Evolutionary conservation across 345 rosid genomes (phyloP).

Genomic region (Lepidium africanum): DNA sequence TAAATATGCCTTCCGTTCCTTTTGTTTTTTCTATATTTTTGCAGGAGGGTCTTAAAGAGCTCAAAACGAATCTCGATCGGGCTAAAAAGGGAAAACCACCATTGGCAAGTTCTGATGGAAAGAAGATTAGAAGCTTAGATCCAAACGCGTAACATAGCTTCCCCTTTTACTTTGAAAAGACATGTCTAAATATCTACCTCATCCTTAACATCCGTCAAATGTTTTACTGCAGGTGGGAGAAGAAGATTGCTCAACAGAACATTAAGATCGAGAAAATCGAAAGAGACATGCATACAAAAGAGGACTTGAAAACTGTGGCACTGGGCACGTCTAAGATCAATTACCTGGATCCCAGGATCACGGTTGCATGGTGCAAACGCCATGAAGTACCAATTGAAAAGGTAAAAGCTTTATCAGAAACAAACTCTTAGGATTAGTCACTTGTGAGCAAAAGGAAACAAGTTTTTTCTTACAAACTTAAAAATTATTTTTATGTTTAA

Average conservation of each 20-base stretch:
- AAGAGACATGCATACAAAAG: slow-evolving; percentile 61
- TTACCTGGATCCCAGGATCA: slow-evolving; percentile 94
- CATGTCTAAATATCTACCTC: not conserved
- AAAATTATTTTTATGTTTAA: not conserved
- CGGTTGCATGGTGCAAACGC: slow-evolving; percentile 99
- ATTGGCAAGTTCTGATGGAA: slow-evolving; percentile 73
- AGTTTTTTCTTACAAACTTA: not conserved
- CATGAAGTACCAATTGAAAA: slow-evolving; percentile 97
- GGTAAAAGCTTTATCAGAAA: slow-evolving; percentile 37
- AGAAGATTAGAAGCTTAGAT: slow-evolving; percentile 62
- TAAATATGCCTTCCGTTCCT: not conserved
- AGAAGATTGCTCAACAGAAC: slow-evolving; percentile 55
- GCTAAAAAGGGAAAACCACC: slow-evolving; percentile 92
- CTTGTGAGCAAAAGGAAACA: not conserved
- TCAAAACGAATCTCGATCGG: slow-evolving; percentile 66
- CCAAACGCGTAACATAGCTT: slow-evolving; percentile 67
- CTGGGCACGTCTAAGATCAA: slow-evolving; percentile 94
- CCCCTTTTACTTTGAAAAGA: not conserved
- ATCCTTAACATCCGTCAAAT: not conserved
- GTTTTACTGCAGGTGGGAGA: slow-evolving; percentile 52
- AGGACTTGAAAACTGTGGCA: slow-evolving; percentile 90
- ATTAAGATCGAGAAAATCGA: slow-evolving; percentile 73
- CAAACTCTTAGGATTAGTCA: not conserved
- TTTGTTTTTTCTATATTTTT: not conserved
- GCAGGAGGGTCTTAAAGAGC: slow-evolving; percentile 58